Evolutionary conservation across 2,329 filamentous ascomycete species (phyloP).

Genomic region (Cordyceps farinosa): DNA sequence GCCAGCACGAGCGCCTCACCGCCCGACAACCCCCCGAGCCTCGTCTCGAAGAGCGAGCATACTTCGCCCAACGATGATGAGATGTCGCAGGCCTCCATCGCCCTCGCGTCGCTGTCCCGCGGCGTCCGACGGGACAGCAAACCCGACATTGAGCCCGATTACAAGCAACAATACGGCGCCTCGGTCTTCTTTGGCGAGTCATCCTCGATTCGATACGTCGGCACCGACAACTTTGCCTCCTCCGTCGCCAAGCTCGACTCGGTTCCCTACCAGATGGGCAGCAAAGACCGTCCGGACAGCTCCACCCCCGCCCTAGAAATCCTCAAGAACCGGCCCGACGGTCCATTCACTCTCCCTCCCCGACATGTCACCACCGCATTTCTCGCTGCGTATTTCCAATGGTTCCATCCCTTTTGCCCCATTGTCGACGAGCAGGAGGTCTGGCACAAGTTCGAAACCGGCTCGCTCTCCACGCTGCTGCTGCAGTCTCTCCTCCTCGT

Average conservation of each 20-base stretch:
- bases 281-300: slow-evolving; percentile 33
- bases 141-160: background rate
- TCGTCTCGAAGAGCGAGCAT: slow-evolving; percentile 11
- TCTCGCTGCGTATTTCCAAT: slow-evolving; percentile 46
- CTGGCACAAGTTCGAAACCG: slow-evolving; percentile 32
- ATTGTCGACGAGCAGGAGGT: slow-evolving; percentile 44
- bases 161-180: slow-evolving; percentile 17
- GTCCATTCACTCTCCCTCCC: slow-evolving; percentile 39
- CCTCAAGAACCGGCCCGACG: slow-evolving; percentile 16
- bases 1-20: background rate
- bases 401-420: slow-evolving; percentile 51
- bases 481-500: slow-evolving; percentile 49
- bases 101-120: slow-evolving; percentile 14
- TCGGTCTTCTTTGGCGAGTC: slow-evolving; percentile 44
- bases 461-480: slow-evolving; percentile 42
- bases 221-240: slow-evolving; percentile 29
- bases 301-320: slow-evolving; percentile 26
- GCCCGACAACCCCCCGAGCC: slow-evolving; percentile 4
- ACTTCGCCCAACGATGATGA: slow-evolving; percentile 16
- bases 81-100: slow-evolving; percentile 11
- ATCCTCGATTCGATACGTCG: slow-evolving; percentile 42
- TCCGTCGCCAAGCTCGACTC: slow-evolving; percentile 29
- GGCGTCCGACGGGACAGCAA: background rate
- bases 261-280: slow-evolving; percentile 28
- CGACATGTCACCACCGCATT: slow-evolving; percentile 34